A percentile compares a stretch with the other conserved stretches of the same genome.
Conservation (phyloP, 345 rosid species). For the Jatropha curcas region DNA sequence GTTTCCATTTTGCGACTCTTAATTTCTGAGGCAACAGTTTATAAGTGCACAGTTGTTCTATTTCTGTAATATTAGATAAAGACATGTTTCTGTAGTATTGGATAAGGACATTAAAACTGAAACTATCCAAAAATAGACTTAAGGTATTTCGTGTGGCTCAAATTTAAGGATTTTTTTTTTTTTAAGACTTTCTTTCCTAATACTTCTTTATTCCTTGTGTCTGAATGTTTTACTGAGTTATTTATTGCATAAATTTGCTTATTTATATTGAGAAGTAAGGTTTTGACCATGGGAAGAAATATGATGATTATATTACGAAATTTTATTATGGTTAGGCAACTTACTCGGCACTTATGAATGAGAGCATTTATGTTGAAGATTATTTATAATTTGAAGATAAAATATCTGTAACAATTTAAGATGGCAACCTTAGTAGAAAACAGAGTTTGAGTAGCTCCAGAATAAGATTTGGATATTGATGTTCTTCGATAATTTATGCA, state of each 20-base stretch:
- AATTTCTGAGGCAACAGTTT: no score
- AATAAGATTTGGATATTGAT: background rate
- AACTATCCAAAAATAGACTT: background rate
- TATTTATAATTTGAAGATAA: background rate
- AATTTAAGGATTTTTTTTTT: background rate
- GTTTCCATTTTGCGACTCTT: background rate
- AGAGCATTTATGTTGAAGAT: background rate
- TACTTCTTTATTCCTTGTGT: background rate
- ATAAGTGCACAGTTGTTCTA: no score
- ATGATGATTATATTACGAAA: background rate
- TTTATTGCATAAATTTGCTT: background rate
- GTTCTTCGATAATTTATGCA: background rate
- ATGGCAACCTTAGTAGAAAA: background rate
- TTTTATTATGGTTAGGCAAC: no score
- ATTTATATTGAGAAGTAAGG: no score
- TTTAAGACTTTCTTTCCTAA: background rate
- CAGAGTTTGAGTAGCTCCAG: background rate
- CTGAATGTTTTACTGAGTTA: background rate
- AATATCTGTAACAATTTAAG: background rate
- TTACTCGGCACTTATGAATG: background rate
- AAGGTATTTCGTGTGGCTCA: background rate
- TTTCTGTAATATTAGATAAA: no score
- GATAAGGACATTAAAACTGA: background rate
- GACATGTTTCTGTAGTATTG: background rate
- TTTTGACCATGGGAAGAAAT: background rate